Base-by-base conservation (phyloP, 2,329 filamentous ascomycete genomes). In the Aspergillus oerlinghausenensis region DNA sequence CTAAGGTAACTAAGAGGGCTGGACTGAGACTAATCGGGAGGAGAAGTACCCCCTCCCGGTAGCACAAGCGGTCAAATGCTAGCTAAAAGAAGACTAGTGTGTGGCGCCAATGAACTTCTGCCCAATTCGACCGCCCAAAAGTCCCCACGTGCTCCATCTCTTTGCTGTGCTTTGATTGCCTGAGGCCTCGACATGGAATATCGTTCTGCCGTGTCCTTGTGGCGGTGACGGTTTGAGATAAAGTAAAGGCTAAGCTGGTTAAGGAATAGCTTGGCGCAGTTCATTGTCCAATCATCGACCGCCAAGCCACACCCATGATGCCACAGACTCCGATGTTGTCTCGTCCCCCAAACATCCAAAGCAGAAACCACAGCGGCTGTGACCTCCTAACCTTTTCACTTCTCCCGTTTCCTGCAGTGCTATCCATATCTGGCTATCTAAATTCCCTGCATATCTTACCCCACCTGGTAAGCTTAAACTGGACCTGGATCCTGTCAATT, bases 231-330 rank as follows among this genome's bases (percentile, higher is more conserved):
- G 40, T 23, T 42, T 42, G 7, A 29, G 52, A 21, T 10, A 19
- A 50, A 57, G 10, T 55, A 55, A 17, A 23, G 52, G 49, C 51
- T 59, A 51, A 23, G 11, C 60, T 40, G 14, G 6, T 49, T 56
- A 10, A 1, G 47, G 60, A 26, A 55, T 64, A 60, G 63, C 52
- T 54, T 45, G 11, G n/a, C 14, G n/a, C 10, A 21, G 4, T 19
- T 10, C 14, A 25, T 54, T 42, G 38, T 26, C 60, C 55, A 63
- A 58, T 56, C 55, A 63, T 32, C 35, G 49, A 43, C 47, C 50
- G 51, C 51, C 48, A 53, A 57, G 55, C 58, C 59, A 60, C 60
- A 57, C 25, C 52, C 51, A 56, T 63, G 56, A 63, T 63, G 57
- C 54, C 60, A 55, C 56, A 40, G 28, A 35, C 50, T 19, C 21